Base-by-base conservation (phyloP, 1,139 yeast species). In the Sugiyamaella neomexicana region DNA sequence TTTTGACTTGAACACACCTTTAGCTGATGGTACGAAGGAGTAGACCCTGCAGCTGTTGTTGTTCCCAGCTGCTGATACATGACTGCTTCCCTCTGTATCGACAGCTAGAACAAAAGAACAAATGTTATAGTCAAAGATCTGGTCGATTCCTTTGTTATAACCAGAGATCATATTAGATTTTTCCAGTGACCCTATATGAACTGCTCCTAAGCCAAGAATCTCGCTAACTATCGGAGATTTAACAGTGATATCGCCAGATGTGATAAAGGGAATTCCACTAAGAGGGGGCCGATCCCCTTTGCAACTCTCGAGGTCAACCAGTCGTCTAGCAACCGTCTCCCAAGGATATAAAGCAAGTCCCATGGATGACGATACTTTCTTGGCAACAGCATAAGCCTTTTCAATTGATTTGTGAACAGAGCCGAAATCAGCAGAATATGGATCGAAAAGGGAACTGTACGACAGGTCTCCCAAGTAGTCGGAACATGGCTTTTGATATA, bases 91-190 rank as follows among this genome's bases (percentile, higher is more conserved):
- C 3, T 52, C 57, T 10, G 12, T 43, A 40, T 54, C 56, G 2
- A 54, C 50, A 13, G 61, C 43, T 9, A 59, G 44, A n/a, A 56
- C 52, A 39, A 60, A 61, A 1, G 59, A 49, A 49, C 61, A 54
- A 13, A 31, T 15, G 7, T 27, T 46, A 17, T 27, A n/a, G 8
- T 40, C 42, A 15, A 50, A 36, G 9, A 50, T n/a, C 10, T 23
- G 8, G 6, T 47, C 51, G 16, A 47, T 23, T 12, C 16, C 20
- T 2, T 47, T 16, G 20, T 20, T 16, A 39, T n/a, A 47, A 10
- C 51, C 51, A 16, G 51, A 38, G 3, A 47, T 7, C 8, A 29
- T 12, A 29, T 47, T 38, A n/a, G 45, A 39, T 16, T 10, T n/a
- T 17, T 38, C 29, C 5, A 46, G 42, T 5, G 37, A 9, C 1